A percentile compares a stretch with the other conserved stretches of the same genome.
phyloP scores from a whole-genome alignment of 768 basidiomycete genomes.

The Lactarius psammicola region DNA sequence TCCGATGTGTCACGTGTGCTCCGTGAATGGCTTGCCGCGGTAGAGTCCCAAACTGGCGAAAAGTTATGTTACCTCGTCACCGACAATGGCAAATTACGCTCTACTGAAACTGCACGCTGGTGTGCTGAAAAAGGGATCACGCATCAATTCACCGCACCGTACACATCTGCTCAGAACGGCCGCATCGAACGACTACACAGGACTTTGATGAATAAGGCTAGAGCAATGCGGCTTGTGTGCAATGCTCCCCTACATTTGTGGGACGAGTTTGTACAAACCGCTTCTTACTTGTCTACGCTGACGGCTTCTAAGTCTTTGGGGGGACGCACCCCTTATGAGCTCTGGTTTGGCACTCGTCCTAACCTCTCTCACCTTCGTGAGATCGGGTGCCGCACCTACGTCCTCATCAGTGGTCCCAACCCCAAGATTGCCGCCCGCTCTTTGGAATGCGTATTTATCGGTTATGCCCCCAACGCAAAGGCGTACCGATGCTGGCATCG shows the following conservation, averaged over 20 bases:
- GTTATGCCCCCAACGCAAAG: neutral
- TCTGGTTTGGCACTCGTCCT: neutral
- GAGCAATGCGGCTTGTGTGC: neutral
- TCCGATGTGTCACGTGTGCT: neutral
- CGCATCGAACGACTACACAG: too few species aligned
- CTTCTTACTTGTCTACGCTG: neutral
- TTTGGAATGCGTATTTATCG: neutral
- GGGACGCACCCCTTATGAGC: neutral
- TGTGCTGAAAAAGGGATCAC: too few species aligned
- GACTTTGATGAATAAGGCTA: too few species aligned
- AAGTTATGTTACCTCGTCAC: too few species aligned
- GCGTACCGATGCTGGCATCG: neutral
- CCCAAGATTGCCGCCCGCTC: neutral
- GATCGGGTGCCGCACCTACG: neutral
- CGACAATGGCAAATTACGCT: too few species aligned
- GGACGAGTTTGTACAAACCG: conserved; percentile 5
- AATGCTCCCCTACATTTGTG: neutral
- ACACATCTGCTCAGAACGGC: too few species aligned
- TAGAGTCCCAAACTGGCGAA: neutral
- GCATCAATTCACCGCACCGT: too few species aligned
- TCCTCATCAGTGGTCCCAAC: neutral
- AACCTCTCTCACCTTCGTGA: neutral
- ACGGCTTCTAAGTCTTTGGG: conserved; percentile 25
- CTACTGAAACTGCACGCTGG: too few species aligned
- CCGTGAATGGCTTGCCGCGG: neutral